Evolutionary conservation across 208 protist genomes (phyloP).

Genomic region (Phytomonas sp.): DNA sequence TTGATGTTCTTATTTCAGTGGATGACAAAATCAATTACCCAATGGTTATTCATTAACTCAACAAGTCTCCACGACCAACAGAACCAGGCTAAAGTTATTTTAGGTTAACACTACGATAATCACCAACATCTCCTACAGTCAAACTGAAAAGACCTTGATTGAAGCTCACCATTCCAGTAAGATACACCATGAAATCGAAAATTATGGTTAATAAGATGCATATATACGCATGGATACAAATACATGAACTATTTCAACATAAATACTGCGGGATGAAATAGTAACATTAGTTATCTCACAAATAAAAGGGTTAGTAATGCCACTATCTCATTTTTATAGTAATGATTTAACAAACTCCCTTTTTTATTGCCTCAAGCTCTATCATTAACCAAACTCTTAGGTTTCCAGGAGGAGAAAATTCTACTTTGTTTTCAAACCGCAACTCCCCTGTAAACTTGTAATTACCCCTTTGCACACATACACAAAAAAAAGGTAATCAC

Average conservation of each 20-base stretch:
- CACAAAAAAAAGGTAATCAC: background rate
- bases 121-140: constrained; percentile 27
- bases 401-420: background rate
- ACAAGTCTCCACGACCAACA: constrained; percentile 21
- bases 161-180: background rate
- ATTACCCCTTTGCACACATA: background rate
- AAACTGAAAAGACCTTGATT: constrained; percentile 16
- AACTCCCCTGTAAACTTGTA: background rate
- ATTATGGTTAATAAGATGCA: background rate
- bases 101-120: constrained; percentile 51
- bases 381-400: background rate
- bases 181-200: background rate
- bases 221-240: background rate
- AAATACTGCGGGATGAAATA: background rate
- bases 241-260: background rate
- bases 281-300: background rate
- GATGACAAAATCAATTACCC: constrained; percentile 24
- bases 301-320: background rate
- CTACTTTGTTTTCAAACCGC: background rate
- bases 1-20: constrained; percentile 32
- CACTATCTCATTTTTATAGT: background rate
- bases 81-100: constrained; percentile 20
- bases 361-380: background rate
- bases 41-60: constrained; percentile 28
- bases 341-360: background rate